Conservation (phyloP, 1,284 basidiomycete genomes). For the Butyriboletus appendiculatus region DNA sequence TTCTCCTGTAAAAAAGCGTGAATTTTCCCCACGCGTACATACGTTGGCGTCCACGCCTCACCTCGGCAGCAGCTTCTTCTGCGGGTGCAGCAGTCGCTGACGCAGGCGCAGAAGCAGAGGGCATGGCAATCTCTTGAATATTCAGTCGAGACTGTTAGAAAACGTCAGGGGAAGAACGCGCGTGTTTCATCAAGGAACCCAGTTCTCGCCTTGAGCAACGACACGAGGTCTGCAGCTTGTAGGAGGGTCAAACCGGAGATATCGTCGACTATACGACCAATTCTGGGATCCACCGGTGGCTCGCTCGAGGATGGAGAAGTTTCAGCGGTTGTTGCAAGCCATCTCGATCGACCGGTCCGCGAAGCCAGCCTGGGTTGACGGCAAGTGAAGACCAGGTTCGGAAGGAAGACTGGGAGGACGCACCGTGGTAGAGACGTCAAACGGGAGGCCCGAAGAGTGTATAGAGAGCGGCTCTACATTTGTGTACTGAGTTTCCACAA, state of each 20-base stretch:
- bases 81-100: constrained; percentile 47
- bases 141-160: constrained; percentile 81
- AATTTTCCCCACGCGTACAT: not conserved
- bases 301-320: constrained; percentile 44
- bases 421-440: constrained; percentile 20
- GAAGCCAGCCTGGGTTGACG: constrained; percentile 17
- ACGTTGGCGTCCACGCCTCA: constrained; percentile 32
- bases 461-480: constrained; percentile 22
- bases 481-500: not conserved
- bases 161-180: not conserved
- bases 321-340: constrained; percentile 47
- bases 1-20: constrained; percentile 63
- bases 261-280: constrained; percentile 89
- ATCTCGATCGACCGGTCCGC: constrained; percentile 39
- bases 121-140: constrained; percentile 98
- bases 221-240: constrained; percentile 96
- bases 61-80: constrained; percentile 67
- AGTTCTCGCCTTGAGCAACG: constrained; percentile 79
- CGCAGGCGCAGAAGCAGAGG: constrained; percentile 69
- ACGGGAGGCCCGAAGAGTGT: constrained; percentile 19
- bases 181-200: not conserved
- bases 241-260: constrained; percentile 90
- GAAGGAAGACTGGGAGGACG: not conserved
- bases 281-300: constrained; percentile 63
- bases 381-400: not conserved